These are phyloP conservation scores for Anthracocystis walkeri DNA, from an alignment of 1,284 basidiomycete genomes.

Conservation along the genomic window DNA sequence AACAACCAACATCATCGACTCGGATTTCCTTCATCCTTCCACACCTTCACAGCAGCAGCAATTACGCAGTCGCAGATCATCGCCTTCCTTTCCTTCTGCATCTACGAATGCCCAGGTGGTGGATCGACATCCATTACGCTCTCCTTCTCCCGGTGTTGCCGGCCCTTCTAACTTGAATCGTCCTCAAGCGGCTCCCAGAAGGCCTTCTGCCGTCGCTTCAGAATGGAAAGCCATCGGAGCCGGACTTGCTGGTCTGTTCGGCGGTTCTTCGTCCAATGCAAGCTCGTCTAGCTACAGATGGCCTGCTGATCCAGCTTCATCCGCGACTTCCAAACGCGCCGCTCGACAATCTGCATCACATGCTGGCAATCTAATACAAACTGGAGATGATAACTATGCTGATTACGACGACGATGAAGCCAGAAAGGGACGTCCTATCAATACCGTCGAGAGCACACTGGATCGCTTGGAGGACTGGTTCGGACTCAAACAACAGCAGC, in stretches of 20 bases:
- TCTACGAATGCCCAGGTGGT: conserved; percentile 22
- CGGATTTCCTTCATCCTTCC: conserved; percentile 21
- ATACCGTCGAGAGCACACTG: conserved; percentile 49
- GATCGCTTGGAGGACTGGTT: conserved; percentile 63
- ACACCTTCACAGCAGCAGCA: conserved; percentile 13
- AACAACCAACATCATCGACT: conserved; percentile 11
- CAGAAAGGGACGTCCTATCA: conserved; percentile 20
- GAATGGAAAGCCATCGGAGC: conserved; percentile 51
- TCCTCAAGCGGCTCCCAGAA: conserved; percentile 8
- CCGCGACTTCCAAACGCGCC: conserved; percentile 5
- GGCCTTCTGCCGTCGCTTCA: conserved; percentile 39
- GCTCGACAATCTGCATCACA: conserved; percentile 17
- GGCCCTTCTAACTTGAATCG: conserved; percentile 12
- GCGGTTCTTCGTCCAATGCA: conserved; percentile 13
- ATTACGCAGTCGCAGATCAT: conserved; percentile 39
- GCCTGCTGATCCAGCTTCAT: conserved; percentile 44
- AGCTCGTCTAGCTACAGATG: conserved; percentile 27
- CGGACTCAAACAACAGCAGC: conserved; percentile 39
- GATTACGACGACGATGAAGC: conserved; percentile 19
- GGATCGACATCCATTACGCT: conserved; percentile 46
- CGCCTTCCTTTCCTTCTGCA: conserved; percentile 10
- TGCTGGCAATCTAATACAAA: conserved; percentile 1
- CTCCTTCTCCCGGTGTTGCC: conserved; percentile 29
- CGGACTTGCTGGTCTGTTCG: conserved; percentile 45
- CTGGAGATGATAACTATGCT: background rate